Evolutionary conservation across 495 filamentous ascomycete genomes (phyloP).

Genomic region (Neurospora sp.): DNA sequence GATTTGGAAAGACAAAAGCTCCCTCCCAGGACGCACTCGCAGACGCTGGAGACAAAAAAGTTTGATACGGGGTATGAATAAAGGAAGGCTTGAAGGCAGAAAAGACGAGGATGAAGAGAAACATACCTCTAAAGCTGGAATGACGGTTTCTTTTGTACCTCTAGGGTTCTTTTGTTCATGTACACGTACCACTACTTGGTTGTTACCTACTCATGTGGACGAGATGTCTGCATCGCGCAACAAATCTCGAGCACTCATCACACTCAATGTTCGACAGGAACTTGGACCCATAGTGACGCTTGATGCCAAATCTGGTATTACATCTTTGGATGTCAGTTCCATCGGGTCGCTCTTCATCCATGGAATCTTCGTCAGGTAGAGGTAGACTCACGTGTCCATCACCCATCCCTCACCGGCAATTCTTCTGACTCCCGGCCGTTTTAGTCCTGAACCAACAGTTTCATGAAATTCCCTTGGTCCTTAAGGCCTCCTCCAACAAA

Average conservation of each 20-base stretch:
- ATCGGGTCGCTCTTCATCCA: no score
- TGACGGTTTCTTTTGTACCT: not conserved
- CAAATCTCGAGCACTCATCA: not conserved
- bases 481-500: not conserved
- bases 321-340: no score
- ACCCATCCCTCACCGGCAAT: not conserved
- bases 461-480: not conserved
- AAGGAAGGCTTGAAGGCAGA: not conserved
- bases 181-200: not conserved
- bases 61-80: not conserved
- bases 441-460: not conserved
- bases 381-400: not conserved
- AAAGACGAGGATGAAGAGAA: not conserved
- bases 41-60: not conserved
- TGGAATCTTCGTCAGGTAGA: no score
- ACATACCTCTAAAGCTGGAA: not conserved
- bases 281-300: no score
- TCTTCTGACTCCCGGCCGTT: not conserved
- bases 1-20: not conserved
- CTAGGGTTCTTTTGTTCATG: not conserved
- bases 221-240: not conserved
- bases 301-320: no score
- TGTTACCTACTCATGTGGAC: not conserved
- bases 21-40: not conserved
- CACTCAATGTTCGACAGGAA: not conserved